Conservation (phyloP, 2,329 filamentous ascomycete species). For the Xylaria sp. region DNA sequence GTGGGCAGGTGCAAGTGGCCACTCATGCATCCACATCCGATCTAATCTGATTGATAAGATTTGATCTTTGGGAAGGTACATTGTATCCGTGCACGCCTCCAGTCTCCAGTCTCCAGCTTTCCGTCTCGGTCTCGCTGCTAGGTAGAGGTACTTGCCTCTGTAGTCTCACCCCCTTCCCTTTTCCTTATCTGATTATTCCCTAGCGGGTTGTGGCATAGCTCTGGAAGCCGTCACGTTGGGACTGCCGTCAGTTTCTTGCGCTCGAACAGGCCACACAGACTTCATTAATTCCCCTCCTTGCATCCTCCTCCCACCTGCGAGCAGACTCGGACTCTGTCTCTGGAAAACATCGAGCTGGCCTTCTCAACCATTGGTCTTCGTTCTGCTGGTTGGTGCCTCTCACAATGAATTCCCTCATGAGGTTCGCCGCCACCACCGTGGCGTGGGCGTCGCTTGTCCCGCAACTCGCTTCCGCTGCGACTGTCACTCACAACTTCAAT, state of each 20-base stretch:
- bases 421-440: constrained; percentile 13
- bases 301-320: not conserved
- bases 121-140: not conserved
- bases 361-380: not conserved
- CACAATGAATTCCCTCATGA: constrained; percentile 18
- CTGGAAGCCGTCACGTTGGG: not conserved
- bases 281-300: not conserved
- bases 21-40: constrained; percentile 1
- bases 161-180: not conserved
- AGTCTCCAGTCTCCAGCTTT: not conserved
- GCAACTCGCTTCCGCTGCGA: constrained; percentile 37
- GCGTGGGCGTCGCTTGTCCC: constrained; percentile 19
- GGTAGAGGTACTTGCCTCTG: too few relatives aligned
- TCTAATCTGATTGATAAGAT: constrained; percentile 24
- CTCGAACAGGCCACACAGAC: not conserved
- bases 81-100: not conserved
- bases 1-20: not conserved
- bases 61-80: constrained; percentile 1
- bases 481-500: constrained; percentile 59
- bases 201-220: not conserved
- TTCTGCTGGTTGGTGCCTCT: constrained; percentile 6
- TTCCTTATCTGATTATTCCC: not conserved
- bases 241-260: not conserved
- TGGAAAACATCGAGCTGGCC: not conserved
- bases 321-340: not conserved